Conservation (phyloP, 2,329 filamentous ascomycete genomes). For the Xylaria sp. region DNA sequence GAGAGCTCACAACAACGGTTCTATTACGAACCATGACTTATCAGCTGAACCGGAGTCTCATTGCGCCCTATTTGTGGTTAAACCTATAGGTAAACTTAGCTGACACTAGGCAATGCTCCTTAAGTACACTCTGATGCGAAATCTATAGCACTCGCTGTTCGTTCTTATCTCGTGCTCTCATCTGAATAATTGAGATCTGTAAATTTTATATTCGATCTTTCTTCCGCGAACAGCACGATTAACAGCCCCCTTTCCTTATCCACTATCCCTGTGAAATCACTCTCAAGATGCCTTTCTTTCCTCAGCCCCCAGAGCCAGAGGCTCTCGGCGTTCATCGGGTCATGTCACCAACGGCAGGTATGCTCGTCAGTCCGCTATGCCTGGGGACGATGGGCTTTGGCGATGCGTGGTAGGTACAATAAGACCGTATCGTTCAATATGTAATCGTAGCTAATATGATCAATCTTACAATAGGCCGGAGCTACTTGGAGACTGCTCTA, state of each 20-base stretch:
- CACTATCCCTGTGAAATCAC: background rate
- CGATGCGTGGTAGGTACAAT: slow-evolving; percentile 11
- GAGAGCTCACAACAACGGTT: no score
- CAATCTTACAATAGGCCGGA: slow-evolving; percentile 7
- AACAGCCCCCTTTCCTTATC: background rate
- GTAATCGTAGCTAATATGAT: background rate
- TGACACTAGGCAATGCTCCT: no score
- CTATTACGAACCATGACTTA: no score
- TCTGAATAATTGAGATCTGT: no score
- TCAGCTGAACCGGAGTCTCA: no score
- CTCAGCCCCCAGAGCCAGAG: slow-evolving; percentile 25
- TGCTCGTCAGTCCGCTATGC: slow-evolving; percentile 24
- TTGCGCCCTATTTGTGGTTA: no score
- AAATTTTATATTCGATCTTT: no score
- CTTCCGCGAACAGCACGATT: no score
- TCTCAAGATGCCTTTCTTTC: slow-evolving; percentile 21
- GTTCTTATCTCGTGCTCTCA: no score
- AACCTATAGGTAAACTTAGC: no score
- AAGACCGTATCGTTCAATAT: background rate
- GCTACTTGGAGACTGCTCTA: slow-evolving; percentile 21
- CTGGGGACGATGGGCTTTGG: slow-evolving; percentile 22
- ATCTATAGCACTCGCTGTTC: no score
- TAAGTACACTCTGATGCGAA: no score
- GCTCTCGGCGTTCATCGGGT: slow-evolving; percentile 21
- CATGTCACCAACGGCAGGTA: slow-evolving; percentile 22